These are phyloP conservation scores for Penicillium polonicum DNA, from an alignment of 2,329 filamentous ascomycete genomes.

Conservation along the genomic window DNA sequence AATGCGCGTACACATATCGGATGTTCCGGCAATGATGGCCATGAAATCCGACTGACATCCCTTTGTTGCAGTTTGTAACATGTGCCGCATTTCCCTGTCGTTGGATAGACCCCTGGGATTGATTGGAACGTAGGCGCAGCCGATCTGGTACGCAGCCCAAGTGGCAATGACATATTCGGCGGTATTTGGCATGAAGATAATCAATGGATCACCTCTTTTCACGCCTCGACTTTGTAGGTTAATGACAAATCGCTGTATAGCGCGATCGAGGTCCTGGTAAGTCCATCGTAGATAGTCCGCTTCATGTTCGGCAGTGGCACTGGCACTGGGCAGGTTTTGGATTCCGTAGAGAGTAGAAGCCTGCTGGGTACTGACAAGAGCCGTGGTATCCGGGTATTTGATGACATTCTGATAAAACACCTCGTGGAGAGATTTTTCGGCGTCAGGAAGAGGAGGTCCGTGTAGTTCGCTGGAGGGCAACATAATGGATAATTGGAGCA, in stretches of 20 bases:
- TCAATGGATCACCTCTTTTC: neutral
- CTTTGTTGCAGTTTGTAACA: neutral
- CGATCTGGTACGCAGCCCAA: conserved; percentile 19
- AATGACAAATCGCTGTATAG: neutral
- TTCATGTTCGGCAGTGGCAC: neutral
- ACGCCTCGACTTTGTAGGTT: neutral
- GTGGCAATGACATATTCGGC: conserved; percentile 19
- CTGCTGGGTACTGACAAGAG: conserved; percentile 8
- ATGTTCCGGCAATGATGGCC: neutral
- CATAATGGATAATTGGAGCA: neutral
- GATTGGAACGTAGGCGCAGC: conserved; percentile 15
- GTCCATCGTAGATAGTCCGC: conserved; percentile 10
- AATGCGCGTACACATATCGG: conserved; percentile 1
- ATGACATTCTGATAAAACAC: neutral
- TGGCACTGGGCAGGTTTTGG: neutral
- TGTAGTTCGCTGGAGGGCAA: neutral
- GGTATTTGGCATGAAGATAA: conserved; percentile 7
- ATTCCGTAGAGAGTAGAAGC: conserved; percentile 7
- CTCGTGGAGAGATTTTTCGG: neutral
- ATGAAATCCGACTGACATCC: neutral
- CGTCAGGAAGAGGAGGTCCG: neutral
- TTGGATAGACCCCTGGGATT: conserved; percentile 14
- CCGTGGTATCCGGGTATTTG: neutral
- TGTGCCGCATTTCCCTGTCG: conserved; percentile 4
- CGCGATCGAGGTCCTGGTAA: conserved; percentile 1